Conservation (phyloP, 495 filamentous ascomycete species). For the Podospora pseudopauciseta region DNA sequence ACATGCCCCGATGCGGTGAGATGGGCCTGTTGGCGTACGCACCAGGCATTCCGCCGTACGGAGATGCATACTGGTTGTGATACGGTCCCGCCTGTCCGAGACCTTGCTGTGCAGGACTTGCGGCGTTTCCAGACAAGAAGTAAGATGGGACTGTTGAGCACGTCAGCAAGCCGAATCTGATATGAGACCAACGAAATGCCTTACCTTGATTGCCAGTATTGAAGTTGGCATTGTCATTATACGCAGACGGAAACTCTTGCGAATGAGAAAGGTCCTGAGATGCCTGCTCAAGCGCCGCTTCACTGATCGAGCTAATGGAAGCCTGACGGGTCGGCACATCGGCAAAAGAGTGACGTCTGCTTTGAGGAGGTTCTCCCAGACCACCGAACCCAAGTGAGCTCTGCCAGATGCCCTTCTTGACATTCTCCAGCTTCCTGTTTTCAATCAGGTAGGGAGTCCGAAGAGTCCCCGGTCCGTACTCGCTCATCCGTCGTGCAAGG, state of each 20-base stretch:
- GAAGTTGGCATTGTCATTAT: slow-evolving; percentile 34
- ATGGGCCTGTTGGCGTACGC: slow-evolving; percentile 53
- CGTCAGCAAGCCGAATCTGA: slow-evolving; percentile 24
- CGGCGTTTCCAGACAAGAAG: slow-evolving; percentile 38
- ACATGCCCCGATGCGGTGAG: slow-evolving; percentile 59
- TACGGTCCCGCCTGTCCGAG: slow-evolving; percentile 37
- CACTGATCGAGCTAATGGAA: slow-evolving; percentile 63
- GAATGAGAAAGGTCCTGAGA: slow-evolving; percentile 37
- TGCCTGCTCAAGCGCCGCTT: slow-evolving; percentile 47
- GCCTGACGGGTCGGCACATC: slow-evolving; percentile 64
- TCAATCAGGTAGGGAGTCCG: slow-evolving; percentile 59
- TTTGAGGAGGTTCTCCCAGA: slow-evolving; percentile 69
- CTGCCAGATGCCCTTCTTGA: slow-evolving; percentile 84
- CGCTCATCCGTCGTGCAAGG: slow-evolving; percentile 52
- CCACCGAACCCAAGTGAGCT: slow-evolving; percentile 78
- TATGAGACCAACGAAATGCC: not conserved
- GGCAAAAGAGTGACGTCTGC: slow-evolving; percentile 96
- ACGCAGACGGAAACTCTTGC: slow-evolving; percentile 37
- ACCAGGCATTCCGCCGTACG: slow-evolving; percentile 47
- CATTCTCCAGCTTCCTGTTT: slow-evolving; percentile 69
- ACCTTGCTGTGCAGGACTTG: slow-evolving; percentile 35
- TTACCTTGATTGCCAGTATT: slow-evolving; percentile 36
- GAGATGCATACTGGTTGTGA: slow-evolving; percentile 36
- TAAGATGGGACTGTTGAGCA: slow-evolving; percentile 45
- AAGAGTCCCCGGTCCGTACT: slow-evolving; percentile 58